Base-by-base conservation (phyloP, 306 rosid species). In the Cucurbita argyrosperma region DNA sequence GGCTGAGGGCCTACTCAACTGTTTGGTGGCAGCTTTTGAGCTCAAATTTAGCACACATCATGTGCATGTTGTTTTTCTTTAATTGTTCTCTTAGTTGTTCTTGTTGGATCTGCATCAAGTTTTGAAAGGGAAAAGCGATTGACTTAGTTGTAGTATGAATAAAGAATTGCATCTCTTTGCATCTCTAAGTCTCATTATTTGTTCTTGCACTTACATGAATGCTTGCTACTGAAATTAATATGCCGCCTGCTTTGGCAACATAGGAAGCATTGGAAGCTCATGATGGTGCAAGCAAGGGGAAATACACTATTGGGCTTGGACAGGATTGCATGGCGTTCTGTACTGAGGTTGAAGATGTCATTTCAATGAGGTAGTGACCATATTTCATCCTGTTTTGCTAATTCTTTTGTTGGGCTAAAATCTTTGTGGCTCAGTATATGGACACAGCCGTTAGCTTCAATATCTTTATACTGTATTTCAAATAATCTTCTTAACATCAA, bases 271-370 rank as follows among this genome's bases (percentile, higher is more conserved):
- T 91, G 90, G 99, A 95, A 86, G 91, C 89, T 77, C 96, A 95
- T 78, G 99, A 95, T 83, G 96, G 99, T 60, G 97, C 86, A 5
- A 95, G 97, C 78, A 95, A 88, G 77, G 99, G 99, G 82, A 94
- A 94, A 59, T 91, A 94, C 82, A 91, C 99, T 5, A 94, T 94
- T 23, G 99, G 99, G 58, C 97, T 95, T 6, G 99, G 99, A 69
- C 99, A 95, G 77, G 97, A 95, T 83, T 91, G 96, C 85, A 85
- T 95, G 99, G 90, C 96, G 5, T 95, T 95, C 84, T 95, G 99
- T 62, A 79, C 93, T 3, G 99, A 95, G 63, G 77, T 87, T 14
- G 99, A 95, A 88, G 99, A 95, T 87, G 96, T 95, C 82, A 89
- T 95, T 85, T 95, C 99, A 14, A 91, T 95, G 99, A 95, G 99